Evolutionary conservation across 2,329 filamentous ascomycete genomes (phyloP).

Genomic region (Fusarium sp.): DNA sequence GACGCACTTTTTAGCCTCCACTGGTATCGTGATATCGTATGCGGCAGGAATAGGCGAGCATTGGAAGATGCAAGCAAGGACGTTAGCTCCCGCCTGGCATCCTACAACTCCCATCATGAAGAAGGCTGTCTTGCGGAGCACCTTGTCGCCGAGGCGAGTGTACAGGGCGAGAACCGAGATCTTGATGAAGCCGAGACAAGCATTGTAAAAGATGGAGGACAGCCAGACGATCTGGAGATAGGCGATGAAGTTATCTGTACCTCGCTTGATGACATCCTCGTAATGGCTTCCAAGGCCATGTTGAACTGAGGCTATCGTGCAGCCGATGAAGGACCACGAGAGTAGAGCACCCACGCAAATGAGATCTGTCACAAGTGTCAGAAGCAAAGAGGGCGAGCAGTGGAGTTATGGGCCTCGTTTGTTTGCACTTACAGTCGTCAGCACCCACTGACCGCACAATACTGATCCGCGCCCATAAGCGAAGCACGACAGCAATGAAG

Average conservation of each 20-base stretch:
- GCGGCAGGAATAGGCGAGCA: conserved; percentile 9
- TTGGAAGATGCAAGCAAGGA: conserved; percentile 33
- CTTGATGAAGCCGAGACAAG: conserved; percentile 36
- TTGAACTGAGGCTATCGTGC: conserved; percentile 26
- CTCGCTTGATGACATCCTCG: conserved; percentile 19
- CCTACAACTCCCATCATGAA: conserved; percentile 32
- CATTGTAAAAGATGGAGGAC: conserved; percentile 35
- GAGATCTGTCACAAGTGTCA: conserved; percentile 18
- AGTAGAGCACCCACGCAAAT: conserved; percentile 32
- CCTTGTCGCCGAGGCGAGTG: conserved; percentile 26
- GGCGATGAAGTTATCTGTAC: conserved; percentile 23
- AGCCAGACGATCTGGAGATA: conserved; percentile 37
- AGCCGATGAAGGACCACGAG: conserved; percentile 28
- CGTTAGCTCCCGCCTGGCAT: conserved; percentile 30
- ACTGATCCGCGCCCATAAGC: conserved; percentile 29
- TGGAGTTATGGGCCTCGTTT: not conserved
- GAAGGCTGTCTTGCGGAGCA: conserved; percentile 17
- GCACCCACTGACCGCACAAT: conserved; percentile 28
- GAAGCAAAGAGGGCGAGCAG: not conserved
- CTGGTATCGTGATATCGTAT: conserved; percentile 17
- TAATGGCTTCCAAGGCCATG: conserved; percentile 33
- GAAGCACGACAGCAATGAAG: conserved; percentile 28
- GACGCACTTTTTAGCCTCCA: conserved; percentile 16
- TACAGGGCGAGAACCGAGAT: conserved; percentile 31
- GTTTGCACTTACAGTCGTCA: conserved; percentile 31